phyloP scores from a whole-genome alignment of 805 yeast genomes.

The Metschnikowia gruessii region DNA sequence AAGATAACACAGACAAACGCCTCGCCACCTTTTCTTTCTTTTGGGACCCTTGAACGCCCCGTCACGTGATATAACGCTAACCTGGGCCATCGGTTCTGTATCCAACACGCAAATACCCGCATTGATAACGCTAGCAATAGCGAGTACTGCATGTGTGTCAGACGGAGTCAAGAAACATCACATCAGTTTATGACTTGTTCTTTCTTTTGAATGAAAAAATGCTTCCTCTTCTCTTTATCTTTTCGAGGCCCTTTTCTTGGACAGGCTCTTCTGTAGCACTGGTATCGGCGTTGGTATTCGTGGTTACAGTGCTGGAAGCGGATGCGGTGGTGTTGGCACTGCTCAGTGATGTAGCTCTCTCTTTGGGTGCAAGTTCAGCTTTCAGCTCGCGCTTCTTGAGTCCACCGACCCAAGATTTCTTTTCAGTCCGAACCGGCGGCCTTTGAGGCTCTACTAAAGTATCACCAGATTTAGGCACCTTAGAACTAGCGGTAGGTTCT shows the following conservation, averaged over 20 bases:
- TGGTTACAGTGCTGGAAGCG: not conserved
- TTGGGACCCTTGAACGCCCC: not conserved
- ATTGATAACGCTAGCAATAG: no score
- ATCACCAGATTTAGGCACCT: conserved; percentile 4
- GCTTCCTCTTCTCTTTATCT: conserved; percentile 25
- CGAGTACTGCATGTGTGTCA: not conserved
- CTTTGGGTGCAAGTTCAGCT: conserved; percentile 17
- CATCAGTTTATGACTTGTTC: conserved; percentile 1
- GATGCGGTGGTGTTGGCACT: conserved; percentile 16
- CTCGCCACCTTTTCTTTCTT: not conserved
- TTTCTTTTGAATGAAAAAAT: conserved; percentile 39
- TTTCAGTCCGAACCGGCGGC: conserved; percentile 23
- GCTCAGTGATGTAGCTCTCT: conserved; percentile 24
- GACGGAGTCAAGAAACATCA: not conserved
- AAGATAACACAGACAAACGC: not conserved
- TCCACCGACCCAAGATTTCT: conserved; percentile 43
- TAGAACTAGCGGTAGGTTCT: conserved; percentile 1
- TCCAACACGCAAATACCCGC: not conserved
- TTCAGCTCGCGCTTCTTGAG: conserved; percentile 31
- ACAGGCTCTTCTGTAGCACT: conserved; percentile 2
- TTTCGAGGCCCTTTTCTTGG: conserved; percentile 5
- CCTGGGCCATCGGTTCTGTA: not conserved
- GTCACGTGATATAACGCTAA: conserved; percentile 14
- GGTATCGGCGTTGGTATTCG: conserved; percentile 8
- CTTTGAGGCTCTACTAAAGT: conserved; percentile 5